Conservation (phyloP, 441 rosid species). For the Croton setiger region DNA sequence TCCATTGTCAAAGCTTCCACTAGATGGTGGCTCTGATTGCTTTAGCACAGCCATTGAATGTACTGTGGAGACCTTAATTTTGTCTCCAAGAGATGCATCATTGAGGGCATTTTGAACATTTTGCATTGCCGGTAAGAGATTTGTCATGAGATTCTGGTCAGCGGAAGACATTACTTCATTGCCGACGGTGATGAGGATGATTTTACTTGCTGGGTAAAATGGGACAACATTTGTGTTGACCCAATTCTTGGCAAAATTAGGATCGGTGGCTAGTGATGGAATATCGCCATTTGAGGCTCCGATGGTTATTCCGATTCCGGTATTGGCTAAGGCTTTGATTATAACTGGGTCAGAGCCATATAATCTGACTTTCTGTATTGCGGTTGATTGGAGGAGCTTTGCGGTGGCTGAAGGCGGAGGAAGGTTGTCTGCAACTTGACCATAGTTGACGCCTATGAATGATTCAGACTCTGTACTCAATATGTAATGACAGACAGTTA, state of each 20-base stretch:
- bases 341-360: conserved; percentile 73
- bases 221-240: conserved; percentile 57
- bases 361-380: conserved; percentile 66
- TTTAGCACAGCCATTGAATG: conserved; percentile 71
- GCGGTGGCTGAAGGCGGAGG: conserved; percentile 69
- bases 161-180: conserved; percentile 64
- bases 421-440: conserved; percentile 75
- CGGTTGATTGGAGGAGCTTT: conserved; percentile 74
- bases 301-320: conserved; percentile 68
- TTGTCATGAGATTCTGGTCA: conserved; percentile 47
- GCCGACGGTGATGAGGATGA: conserved; percentile 69
- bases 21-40: conserved; percentile 77
- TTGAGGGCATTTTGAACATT: conserved; percentile 68
- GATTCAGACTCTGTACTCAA: conserved; percentile 53
- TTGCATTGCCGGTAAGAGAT: conserved; percentile 74
- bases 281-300: conserved; percentile 65
- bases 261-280: conserved; percentile 66
- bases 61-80: conserved; percentile 79
- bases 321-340: conserved; percentile 73
- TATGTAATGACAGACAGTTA: too few species aligned
- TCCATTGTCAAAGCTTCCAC: conserved; percentile 46
- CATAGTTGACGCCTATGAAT: conserved; percentile 79
- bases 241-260: conserved; percentile 62
- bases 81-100: conserved; percentile 50
- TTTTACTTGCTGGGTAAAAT: conserved; percentile 75